phyloP scores from a whole-genome alignment of 2,329 filamentous ascomycete species.

The Aspergillus aculeatus region DNA sequence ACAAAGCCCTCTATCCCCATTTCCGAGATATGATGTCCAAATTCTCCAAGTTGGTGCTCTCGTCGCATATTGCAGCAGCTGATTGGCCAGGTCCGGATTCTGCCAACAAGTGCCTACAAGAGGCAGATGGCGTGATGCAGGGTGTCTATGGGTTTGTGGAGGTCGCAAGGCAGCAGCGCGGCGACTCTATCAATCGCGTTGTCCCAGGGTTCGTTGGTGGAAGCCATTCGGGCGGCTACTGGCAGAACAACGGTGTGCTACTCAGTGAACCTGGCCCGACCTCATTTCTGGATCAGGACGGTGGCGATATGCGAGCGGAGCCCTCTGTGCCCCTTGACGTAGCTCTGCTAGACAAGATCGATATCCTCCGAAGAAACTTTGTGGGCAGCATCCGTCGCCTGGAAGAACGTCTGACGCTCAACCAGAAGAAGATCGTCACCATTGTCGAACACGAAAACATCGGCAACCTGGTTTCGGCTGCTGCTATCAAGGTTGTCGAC shows the following conservation, averaged over 20 bases:
- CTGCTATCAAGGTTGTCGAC: slow-evolving; percentile 78
- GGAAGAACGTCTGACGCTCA: slow-evolving; percentile 75
- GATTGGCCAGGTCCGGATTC: slow-evolving; percentile 95
- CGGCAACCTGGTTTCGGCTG: slow-evolving; percentile 76
- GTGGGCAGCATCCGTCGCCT: slow-evolving; percentile 82
- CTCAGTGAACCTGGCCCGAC: slow-evolving; percentile 63
- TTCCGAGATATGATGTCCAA: slow-evolving; percentile 99
- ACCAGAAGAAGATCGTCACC: slow-evolving; percentile 83
- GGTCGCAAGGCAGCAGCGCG: slow-evolving; percentile 86
- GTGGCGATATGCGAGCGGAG: slow-evolving; percentile 70
- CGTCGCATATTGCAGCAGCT: slow-evolving; percentile 93
- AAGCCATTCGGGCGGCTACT: slow-evolving; percentile 79
- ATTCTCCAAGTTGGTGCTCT: slow-evolving; percentile 98
- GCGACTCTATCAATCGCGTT: slow-evolving; percentile 88
- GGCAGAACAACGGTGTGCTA: slow-evolving; percentile 67
- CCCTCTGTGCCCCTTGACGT: slow-evolving; percentile 73
- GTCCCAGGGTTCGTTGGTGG: slow-evolving; percentile 91
- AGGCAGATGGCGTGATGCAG: slow-evolving; percentile 92
- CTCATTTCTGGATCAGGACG: slow-evolving; percentile 81
- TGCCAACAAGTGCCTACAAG: slow-evolving; percentile 89
- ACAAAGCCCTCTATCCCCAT: slow-evolving; percentile 94
- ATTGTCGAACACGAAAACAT: slow-evolving; percentile 74
- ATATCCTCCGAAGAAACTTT: slow-evolving; percentile 80
- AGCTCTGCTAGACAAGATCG: slow-evolving; percentile 75
- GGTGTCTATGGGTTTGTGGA: slow-evolving; percentile 97